Conservation (phyloP, 352 stramenopile genomes). For the Peronosclerospora sorghi region DNA sequence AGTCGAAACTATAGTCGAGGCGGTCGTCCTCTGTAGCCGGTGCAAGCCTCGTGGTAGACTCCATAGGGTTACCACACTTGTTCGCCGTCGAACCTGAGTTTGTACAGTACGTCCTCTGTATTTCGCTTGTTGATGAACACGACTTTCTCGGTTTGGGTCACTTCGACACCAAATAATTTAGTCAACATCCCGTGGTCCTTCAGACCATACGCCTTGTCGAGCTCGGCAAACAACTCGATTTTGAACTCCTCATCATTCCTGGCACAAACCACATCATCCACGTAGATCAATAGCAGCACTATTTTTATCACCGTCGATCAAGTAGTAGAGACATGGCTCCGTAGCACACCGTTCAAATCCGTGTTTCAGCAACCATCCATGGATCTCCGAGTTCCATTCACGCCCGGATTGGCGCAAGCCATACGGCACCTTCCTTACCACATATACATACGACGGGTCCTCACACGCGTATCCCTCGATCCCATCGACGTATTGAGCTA, state of each 20-base stretch:
- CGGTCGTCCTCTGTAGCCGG: background rate
- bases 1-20: slow-evolving; percentile 1
- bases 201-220: slow-evolving; percentile 12
- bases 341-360: slow-evolving; percentile 4
- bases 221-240: slow-evolving; percentile 6
- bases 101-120: background rate
- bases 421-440: slow-evolving; percentile 11
- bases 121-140: background rate
- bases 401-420: slow-evolving; percentile 8
- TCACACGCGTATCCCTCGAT: slow-evolving; percentile 11
- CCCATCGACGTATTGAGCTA: slow-evolving; percentile 6
- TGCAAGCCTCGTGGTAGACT: slow-evolving; percentile 4
- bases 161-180: slow-evolving; percentile 8
- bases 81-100: slow-evolving; percentile 5
- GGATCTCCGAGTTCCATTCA: slow-evolving; percentile 14
- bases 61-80: slow-evolving; percentile 4
- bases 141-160: background rate
- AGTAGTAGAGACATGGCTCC: slow-evolving; percentile 15
- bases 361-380: slow-evolving; percentile 5
- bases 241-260: slow-evolving; percentile 10
- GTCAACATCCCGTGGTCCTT: slow-evolving; percentile 15
- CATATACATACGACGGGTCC: slow-evolving; percentile 2
- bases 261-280: slow-evolving; percentile 20
- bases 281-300: slow-evolving; percentile 12
- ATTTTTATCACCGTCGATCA: slow-evolving; percentile 1